phyloP scores from a whole-genome alignment of 192 early-diverging fungal genomes.

The Gryganskiella cystojenkinii region DNA sequence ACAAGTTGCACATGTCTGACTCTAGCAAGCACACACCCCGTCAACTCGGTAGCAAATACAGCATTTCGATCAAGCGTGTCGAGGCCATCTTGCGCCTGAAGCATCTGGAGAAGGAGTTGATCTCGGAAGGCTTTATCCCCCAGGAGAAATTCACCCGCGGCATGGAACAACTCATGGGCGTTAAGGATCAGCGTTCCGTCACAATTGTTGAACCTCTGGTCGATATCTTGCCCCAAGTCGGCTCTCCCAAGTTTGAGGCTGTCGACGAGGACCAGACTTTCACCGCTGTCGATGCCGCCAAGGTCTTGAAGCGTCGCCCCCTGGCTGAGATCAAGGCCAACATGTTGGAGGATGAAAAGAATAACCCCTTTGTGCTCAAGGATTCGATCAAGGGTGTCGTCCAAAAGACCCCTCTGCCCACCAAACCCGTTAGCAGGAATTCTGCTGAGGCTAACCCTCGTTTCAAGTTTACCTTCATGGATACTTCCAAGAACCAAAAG shows the following conservation, averaged over 20 bases:
- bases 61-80: slow-evolving; percentile 83
- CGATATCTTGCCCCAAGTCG: slow-evolving; percentile 66
- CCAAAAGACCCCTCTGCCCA: slow-evolving; percentile 19
- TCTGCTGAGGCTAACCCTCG: slow-evolving; percentile 30
- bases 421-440: slow-evolving; percentile 20
- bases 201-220: slow-evolving; percentile 64
- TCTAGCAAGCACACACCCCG: slow-evolving; percentile 73
- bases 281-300: slow-evolving; percentile 82
- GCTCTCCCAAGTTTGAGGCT: slow-evolving; percentile 82
- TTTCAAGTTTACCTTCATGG: slow-evolving; percentile 58
- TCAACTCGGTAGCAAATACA: slow-evolving; percentile 73
- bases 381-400: slow-evolving; percentile 35
- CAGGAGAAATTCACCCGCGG: slow-evolving; percentile 78
- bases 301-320: slow-evolving; percentile 75
- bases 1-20: slow-evolving; percentile 68
- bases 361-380: slow-evolving; percentile 39
- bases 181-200: slow-evolving; percentile 38
- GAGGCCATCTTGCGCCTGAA: slow-evolving; percentile 94
- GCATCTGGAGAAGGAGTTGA: slow-evolving; percentile 78
- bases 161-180: slow-evolving; percentile 89
- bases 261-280: slow-evolving; percentile 84
- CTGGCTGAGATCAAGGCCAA: slow-evolving; percentile 56
- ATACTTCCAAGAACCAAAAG: slow-evolving; percentile 47
- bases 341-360: slow-evolving; percentile 28
- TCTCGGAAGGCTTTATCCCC: slow-evolving; percentile 64